Evolutionary conservation across 345 rosid species (phyloP).

Genomic region (Murraya koenigii): DNA sequence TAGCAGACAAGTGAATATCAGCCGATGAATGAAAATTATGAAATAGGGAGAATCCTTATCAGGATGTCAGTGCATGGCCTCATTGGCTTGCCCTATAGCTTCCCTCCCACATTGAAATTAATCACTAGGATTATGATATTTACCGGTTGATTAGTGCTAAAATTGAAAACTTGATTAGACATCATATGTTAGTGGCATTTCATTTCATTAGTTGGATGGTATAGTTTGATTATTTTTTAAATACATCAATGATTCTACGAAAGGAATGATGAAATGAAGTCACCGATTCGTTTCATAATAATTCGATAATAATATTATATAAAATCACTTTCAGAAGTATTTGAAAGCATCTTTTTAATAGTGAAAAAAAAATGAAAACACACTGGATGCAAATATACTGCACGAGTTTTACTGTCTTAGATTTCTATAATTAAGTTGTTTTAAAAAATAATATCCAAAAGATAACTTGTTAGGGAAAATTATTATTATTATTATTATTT

Average conservation of each 20-base stretch:
- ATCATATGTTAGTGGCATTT: slow-evolving; percentile 10
- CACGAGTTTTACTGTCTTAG: no score
- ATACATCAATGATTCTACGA: not conserved
- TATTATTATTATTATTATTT: not conserved
- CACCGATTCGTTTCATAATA: no score
- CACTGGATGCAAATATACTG: no score
- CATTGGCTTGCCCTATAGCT: not conserved
- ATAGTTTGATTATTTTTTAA: not conserved
- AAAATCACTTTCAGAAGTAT: not conserved
- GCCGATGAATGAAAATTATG: not conserved
- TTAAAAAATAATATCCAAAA: no score
- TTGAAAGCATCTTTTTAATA: not conserved
- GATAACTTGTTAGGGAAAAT: not conserved
- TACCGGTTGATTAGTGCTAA: slow-evolving; percentile 22
- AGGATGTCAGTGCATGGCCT: not conserved
- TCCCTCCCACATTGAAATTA: not conserved
- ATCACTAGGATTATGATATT: slow-evolving; percentile 25
- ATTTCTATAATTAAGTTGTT: no score
- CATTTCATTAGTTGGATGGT: not conserved
- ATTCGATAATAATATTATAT: no score
- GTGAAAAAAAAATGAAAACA: not conserved
- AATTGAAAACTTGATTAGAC: slow-evolving; percentile 21
- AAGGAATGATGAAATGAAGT: not conserved
- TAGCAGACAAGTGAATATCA: not conserved
- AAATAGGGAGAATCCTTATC: not conserved